Conservation (phyloP, 1,284 basidiomycete species). For the Cryptococcus jaspeensis region DNA sequence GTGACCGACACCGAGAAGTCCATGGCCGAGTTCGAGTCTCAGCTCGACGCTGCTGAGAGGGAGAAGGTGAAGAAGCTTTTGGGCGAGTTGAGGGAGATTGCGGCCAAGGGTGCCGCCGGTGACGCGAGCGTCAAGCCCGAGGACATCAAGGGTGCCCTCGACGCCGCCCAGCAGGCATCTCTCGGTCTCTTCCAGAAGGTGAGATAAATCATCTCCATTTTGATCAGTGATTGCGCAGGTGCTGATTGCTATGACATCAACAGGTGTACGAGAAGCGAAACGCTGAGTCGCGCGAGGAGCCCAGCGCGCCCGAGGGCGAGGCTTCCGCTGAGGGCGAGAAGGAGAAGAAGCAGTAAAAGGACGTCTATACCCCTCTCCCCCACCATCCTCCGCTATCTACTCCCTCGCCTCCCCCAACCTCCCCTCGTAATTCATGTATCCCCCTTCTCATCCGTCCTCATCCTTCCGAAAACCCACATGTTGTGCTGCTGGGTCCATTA, state of each 20-base stretch:
- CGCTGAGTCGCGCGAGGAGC: constrained; percentile 56
- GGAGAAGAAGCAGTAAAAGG: constrained; percentile 28
- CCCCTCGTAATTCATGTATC: background rate
- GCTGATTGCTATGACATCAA: constrained; percentile 3
- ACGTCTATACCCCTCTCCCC: background rate
- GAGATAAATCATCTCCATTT: constrained; percentile 5
- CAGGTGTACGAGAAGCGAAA: constrained; percentile 87
- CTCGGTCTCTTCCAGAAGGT: constrained; percentile 97
- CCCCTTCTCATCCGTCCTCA: background rate
- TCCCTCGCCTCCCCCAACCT: background rate
- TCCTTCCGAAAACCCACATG: background rate
- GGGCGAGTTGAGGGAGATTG: constrained; percentile 82
- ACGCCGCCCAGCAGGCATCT: constrained; percentile 93
- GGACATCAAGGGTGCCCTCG: constrained; percentile 86
- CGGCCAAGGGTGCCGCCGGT: constrained; percentile 84
- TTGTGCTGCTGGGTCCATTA: background rate
- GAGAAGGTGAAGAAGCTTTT: constrained; percentile 89
- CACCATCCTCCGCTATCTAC: background rate
- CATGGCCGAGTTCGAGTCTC: constrained; percentile 96
- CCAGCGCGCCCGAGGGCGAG: constrained; percentile 10
- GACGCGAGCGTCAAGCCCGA: constrained; percentile 81
- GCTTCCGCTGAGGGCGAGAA: constrained; percentile 32
- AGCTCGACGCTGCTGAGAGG: constrained; percentile 87
- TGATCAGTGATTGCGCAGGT: background rate
- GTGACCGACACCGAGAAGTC: constrained; percentile 93